phyloP scores from a whole-genome alignment of 2,329 filamentous ascomycete genomes.

The Lachnellula hyalina region DNA sequence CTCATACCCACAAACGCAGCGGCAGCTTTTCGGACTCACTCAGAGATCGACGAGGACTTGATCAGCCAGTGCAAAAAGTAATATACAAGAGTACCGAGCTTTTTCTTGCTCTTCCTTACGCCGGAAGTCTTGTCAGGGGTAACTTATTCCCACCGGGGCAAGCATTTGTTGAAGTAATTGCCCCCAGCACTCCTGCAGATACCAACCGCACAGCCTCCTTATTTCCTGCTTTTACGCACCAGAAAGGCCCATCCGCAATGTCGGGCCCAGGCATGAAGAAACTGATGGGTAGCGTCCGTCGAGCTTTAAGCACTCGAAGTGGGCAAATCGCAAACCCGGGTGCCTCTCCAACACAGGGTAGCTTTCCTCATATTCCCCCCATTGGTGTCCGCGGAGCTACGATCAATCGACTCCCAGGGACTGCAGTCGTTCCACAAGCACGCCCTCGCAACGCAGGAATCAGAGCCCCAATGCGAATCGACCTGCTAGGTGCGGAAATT shows the following conservation, averaged over 20 bases:
- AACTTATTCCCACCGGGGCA: conserved; percentile 78
- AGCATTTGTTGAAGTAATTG: conserved; percentile 67
- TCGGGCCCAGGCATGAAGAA: conserved; percentile 75
- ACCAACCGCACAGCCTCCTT: conserved; percentile 50
- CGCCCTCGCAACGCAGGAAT: conserved; percentile 39
- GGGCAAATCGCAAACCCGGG: conserved; percentile 17
- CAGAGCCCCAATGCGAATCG: conserved; percentile 62
- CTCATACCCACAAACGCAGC: conserved; percentile 69
- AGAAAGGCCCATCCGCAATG: conserved; percentile 53
- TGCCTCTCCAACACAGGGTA: conserved; percentile 33
- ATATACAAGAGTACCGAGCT: conserved; percentile 52
- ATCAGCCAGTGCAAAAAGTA: conserved; percentile 40
- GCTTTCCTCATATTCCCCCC: conserved; percentile 30
- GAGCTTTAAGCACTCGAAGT: conserved; percentile 61
- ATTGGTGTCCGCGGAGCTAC: conserved; percentile 40
- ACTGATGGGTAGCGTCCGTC: conserved; percentile 78
- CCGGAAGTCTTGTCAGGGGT: conserved; percentile 81
- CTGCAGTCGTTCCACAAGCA: conserved; percentile 54
- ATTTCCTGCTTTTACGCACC: conserved; percentile 35
- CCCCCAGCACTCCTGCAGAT: conserved; percentile 43
- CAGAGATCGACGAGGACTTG: conserved; percentile 53
- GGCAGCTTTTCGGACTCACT: conserved; percentile 84
- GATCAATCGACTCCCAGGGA: conserved; percentile 54
- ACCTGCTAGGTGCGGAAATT: conserved; percentile 73
- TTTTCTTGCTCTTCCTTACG: conserved; percentile 60